A percentile compares a stretch with the other conserved stretches of the same genome.
These are phyloP conservation scores for Globisporangium paroecandrum DNA, from an alignment of 352 stramenopile genomes.

Conservation along the genomic window DNA sequence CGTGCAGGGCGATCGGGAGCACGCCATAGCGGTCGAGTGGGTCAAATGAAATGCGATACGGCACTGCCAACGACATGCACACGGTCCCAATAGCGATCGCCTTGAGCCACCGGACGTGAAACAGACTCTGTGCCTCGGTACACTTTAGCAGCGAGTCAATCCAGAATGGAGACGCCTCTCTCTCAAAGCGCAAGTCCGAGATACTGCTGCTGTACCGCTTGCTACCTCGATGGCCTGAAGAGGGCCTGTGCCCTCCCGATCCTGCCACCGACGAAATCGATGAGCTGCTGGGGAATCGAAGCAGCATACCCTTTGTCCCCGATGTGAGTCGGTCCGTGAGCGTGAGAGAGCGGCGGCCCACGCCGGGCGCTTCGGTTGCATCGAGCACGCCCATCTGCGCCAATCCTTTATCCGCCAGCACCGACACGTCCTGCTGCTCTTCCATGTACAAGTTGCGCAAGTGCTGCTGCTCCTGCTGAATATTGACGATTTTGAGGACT, in stretches of 20 bases:
- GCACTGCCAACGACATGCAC: slow-evolving; percentile 43
- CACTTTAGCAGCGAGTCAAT: slow-evolving; percentile 45
- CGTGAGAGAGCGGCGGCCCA: not conserved
- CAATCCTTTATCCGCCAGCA: slow-evolving; percentile 14
- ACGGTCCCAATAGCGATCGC: slow-evolving; percentile 33
- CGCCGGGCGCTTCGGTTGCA: slow-evolving; percentile 11
- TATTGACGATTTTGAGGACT: slow-evolving; percentile 52
- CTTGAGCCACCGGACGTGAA: slow-evolving; percentile 52
- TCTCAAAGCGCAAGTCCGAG: not conserved
- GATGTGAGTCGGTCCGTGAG: not conserved
- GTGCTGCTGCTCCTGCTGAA: slow-evolving; percentile 40
- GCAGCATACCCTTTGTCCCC: not conserved
- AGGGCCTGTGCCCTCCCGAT: not conserved
- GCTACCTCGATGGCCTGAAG: not conserved
- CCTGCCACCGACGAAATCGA: not conserved
- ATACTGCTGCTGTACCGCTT: not conserved
- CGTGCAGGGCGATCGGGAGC: slow-evolving; percentile 21
- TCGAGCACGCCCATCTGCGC: slow-evolving; percentile 10
- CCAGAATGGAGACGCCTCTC: slow-evolving; percentile 29
- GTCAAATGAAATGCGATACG: slow-evolving; percentile 59
- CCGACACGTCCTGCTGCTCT: slow-evolving; percentile 46
- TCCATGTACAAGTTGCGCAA: slow-evolving; percentile 53
- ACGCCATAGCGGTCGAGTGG: slow-evolving; percentile 22
- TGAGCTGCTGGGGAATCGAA: slow-evolving; percentile 3
- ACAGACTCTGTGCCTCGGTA: slow-evolving; percentile 44